phyloP scores from a whole-genome alignment of 805 yeast species.

The Candida golubevii region DNA sequence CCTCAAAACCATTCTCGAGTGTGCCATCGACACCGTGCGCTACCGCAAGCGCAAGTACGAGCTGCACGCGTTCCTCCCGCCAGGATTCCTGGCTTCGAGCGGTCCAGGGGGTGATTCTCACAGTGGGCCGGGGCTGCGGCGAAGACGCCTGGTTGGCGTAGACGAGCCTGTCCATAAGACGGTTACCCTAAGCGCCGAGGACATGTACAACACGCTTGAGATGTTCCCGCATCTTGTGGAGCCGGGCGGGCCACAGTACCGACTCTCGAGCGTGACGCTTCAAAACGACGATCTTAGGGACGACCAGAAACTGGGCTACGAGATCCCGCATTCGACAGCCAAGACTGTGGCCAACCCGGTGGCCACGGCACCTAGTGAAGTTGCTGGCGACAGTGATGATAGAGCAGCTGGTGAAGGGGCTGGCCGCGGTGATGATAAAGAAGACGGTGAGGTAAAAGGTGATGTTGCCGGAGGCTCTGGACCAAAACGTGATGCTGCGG shows the following conservation, averaged over 20 bases:
- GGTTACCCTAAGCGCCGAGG: slow-evolving; percentile 57
- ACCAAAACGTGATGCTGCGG: no score
- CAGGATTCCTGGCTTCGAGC: slow-evolving; percentile 15
- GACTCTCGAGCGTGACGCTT: slow-evolving; percentile 46
- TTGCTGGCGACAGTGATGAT: no score
- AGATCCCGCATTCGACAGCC: no score
- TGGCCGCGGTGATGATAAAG: no score
- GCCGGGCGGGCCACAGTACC: slow-evolving; percentile 56
- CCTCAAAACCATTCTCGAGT: slow-evolving; percentile 67
- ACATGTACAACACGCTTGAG: slow-evolving; percentile 58
- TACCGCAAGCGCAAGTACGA: slow-evolving; percentile 49
- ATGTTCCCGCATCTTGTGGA: slow-evolving; percentile 66
- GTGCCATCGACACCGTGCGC: slow-evolving; percentile 67
- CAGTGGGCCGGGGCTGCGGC: background rate
- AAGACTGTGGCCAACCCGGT: no score
- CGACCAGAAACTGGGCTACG: slow-evolving; percentile 3
- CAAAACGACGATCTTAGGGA: slow-evolving; percentile 49
- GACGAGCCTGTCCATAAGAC: slow-evolving; percentile 8
- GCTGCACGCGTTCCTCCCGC: slow-evolving; percentile 29
- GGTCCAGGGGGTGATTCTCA: background rate
- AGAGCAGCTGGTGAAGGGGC: no score
- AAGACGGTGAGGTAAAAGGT: no score
- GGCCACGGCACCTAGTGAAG: no score
- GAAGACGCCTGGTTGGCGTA: background rate
- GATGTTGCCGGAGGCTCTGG: no score